Percentiles rank a stretch among this genome's conserved stretches.
These are phyloP conservation scores for Brettanomyces bruxellensis DNA, from an alignment of 805 yeast species.

Conservation along the genomic window DNA sequence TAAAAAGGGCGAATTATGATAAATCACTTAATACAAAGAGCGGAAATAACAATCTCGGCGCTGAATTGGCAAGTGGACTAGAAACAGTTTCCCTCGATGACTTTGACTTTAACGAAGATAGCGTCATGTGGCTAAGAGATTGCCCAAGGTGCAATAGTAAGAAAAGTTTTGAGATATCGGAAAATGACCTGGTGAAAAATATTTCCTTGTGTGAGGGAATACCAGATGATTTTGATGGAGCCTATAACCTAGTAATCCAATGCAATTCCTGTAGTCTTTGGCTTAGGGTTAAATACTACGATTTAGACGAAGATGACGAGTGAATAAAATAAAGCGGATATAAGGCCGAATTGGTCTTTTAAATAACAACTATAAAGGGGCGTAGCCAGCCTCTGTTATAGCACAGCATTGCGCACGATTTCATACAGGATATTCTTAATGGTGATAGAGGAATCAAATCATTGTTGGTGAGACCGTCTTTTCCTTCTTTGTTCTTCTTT, in stretches of 20 bases:
- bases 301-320: conserved; percentile 10
- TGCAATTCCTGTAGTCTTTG: conserved; percentile 81
- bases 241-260: conserved; percentile 61
- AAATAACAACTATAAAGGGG: no score
- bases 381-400: no score
- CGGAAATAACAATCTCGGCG: conserved; percentile 26
- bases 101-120: conserved; percentile 31
- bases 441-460: no score
- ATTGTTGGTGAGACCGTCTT: not conserved
- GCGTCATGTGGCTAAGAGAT: conserved; percentile 30
- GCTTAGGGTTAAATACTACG: conserved; percentile 67
- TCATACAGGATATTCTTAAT: no score
- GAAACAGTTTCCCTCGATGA: conserved; percentile 62
- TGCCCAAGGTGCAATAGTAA: conserved; percentile 60
- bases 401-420: no score
- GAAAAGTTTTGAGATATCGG: conserved; percentile 50
- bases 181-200: conserved; percentile 50
- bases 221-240: conserved; percentile 11
- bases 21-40: conserved; percentile 25
- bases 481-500: conserved; percentile 38
- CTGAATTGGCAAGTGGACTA: conserved; percentile 53
- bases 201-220: conserved; percentile 28
- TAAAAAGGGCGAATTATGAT: conserved; percentile 43
- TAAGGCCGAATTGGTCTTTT: not conserved
- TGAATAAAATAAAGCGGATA: not conserved